Conservation (phyloP, 345 rosid genomes). For the Adansonia digitata region DNA sequence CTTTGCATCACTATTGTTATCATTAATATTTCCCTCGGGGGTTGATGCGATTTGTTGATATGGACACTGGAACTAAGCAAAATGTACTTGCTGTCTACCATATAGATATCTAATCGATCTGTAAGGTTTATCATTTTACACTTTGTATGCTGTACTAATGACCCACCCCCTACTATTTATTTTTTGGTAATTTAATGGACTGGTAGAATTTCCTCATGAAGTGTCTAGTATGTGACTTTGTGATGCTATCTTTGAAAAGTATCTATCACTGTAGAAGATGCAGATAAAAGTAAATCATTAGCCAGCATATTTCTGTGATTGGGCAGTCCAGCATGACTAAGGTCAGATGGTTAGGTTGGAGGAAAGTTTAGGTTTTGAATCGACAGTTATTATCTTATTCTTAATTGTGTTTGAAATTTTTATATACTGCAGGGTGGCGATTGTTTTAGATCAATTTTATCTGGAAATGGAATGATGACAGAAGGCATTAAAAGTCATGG, state of each 20-base stretch:
- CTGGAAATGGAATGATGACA: conserved; percentile 47
- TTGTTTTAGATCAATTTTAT: conserved; percentile 33
- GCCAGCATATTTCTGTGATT: neutral
- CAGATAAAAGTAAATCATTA: neutral
- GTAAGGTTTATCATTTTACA: neutral
- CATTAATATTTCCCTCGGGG: neutral
- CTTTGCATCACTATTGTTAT: neutral
- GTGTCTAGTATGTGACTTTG: neutral
- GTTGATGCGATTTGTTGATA: neutral
- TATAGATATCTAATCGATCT: neutral
- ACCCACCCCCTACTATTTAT: neutral
- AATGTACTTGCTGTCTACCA: neutral
- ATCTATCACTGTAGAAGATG: neutral
- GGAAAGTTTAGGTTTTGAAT: neutral
- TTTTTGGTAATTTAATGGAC: neutral
- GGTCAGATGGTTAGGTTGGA: neutral
- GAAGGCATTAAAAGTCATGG: conserved; percentile 43
- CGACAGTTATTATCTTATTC: neutral
- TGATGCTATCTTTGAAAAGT: neutral
- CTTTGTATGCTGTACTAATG: neutral
- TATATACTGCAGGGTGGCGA: conserved; percentile 51
- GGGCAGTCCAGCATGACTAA: neutral
- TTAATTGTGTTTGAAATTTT: conserved; percentile 5
- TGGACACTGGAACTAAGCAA: neutral
- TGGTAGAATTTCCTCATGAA: neutral